Evolutionary conservation across 768 basidiomycete genomes (phyloP).

Genomic region (Rhizopogon sp.): DNA sequence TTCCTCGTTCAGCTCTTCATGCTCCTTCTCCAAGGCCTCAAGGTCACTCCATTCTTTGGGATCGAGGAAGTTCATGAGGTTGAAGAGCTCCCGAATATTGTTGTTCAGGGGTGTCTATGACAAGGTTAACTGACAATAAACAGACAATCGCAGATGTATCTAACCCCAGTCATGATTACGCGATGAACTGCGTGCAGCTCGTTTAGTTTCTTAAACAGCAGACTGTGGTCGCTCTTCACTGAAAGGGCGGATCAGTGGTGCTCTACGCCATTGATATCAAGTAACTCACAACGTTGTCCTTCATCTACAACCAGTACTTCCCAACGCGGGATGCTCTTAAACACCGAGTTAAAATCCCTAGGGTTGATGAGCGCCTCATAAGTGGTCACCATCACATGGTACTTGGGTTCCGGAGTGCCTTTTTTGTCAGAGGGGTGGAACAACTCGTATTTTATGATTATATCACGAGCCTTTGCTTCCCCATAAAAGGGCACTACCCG

Average conservation of each 20-base stretch:
- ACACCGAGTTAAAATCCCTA: constrained; percentile 68
- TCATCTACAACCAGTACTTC: constrained; percentile 93
- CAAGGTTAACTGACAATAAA: background rate
- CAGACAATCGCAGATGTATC: constrained; percentile 11
- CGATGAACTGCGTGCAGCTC: constrained; percentile 76
- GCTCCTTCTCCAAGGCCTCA: constrained; percentile 64
- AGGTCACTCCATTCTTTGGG: constrained; percentile 72
- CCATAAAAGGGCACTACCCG: constrained; percentile 84
- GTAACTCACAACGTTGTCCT: constrained; percentile 75
- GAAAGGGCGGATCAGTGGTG: constrained; percentile 9
- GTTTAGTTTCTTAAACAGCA: constrained; percentile 79
- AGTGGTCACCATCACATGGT: constrained; percentile 89
- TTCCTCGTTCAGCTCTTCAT: constrained; percentile 75
- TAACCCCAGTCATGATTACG: constrained; percentile 84
- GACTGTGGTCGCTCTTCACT: constrained; percentile 82
- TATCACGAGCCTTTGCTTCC: constrained; percentile 71
- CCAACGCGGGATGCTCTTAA: constrained; percentile 85
- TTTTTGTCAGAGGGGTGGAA: constrained; percentile 45
- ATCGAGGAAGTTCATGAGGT: constrained; percentile 94
- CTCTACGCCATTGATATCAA: background rate
- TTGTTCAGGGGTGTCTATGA: constrained; percentile 89
- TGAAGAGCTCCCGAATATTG: constrained; percentile 94
- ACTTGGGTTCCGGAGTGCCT: constrained; percentile 53
- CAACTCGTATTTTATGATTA: constrained; percentile 81
- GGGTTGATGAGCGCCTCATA: constrained; percentile 77